phyloP scores from a whole-genome alignment of 1,284 basidiomycete genomes.

The Sutorius eximius region DNA sequence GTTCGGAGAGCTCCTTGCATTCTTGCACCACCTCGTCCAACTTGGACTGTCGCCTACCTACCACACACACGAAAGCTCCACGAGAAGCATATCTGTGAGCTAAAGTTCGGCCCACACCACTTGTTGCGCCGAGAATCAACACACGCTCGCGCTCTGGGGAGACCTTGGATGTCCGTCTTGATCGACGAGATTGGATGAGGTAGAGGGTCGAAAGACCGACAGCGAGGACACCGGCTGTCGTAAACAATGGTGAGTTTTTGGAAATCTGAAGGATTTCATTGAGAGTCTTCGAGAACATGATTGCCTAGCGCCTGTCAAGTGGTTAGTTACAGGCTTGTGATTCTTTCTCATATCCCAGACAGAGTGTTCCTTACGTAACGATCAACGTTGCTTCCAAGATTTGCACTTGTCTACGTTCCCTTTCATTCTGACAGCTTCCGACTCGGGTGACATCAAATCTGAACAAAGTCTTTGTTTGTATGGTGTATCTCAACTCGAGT shows the following conservation, averaged over 20 bases:
- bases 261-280: constrained; percentile 3
- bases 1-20: constrained; percentile 43
- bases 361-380: no score
- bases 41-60: constrained; percentile 64
- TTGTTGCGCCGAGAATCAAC: constrained; percentile 78
- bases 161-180: constrained; percentile 17
- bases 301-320: background rate
- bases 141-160: constrained; percentile 59
- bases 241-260: constrained; percentile 8
- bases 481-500: background rate
- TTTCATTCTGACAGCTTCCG: background rate
- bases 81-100: constrained; percentile 72
- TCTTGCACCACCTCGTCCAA: constrained; percentile 63
- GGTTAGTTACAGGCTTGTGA: background rate
- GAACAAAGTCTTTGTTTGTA: background rate
- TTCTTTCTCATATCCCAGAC: background rate
- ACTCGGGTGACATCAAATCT: background rate
- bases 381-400: no score
- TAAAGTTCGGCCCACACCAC: constrained; percentile 78
- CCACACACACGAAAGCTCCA: constrained; percentile 75
- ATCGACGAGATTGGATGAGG: constrained; percentile 14
- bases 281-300: constrained; percentile 17
- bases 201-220: constrained; percentile 18
- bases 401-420: no score
- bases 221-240: constrained; percentile 8